Conservation (phyloP, 164 flowering plant species). For the Nelumbo lutea region DNA sequence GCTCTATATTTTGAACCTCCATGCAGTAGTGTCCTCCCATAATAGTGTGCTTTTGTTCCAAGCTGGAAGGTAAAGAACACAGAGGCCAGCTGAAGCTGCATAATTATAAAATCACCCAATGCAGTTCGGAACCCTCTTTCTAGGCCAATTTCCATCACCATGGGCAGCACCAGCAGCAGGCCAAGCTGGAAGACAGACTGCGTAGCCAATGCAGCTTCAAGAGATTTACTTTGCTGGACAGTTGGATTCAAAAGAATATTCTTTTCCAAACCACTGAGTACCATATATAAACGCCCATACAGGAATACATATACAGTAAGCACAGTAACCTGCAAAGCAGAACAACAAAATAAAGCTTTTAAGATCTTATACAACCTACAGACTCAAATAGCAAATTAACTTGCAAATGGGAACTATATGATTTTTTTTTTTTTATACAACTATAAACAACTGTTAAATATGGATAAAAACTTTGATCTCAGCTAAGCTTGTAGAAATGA, state of each 20-base stretch:
- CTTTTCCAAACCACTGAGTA: constrained; percentile 86
- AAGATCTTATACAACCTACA: neutral
- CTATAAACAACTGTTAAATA: no score
- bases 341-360: constrained; percentile 4
- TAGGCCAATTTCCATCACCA: constrained; percentile 96
- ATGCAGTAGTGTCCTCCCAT: constrained; percentile 90
- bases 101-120: constrained; percentile 74
- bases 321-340: constrained; percentile 70
- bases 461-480: no score
- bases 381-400: neutral
- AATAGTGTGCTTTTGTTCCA: constrained; percentile 94
- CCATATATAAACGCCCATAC: constrained; percentile 90
- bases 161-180: constrained; percentile 76
- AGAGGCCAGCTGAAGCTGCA: constrained; percentile 97
- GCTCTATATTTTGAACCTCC: constrained; percentile 96
- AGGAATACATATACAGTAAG: constrained; percentile 82
- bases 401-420: no score
- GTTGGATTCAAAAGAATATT: constrained; percentile 52
- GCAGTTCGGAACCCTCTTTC: constrained; percentile 95
- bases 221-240: constrained; percentile 53
- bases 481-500: no score
- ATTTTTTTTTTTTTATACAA: no score
- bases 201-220: constrained; percentile 81
- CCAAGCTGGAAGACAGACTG: constrained; percentile 90
- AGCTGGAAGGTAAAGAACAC: constrained; percentile 97